Evolutionary conservation across 768 basidiomycete species (phyloP), one percentile per base, ranked within the genome.

Genomic region (Boletus pseudo-olivaceus): DNA sequence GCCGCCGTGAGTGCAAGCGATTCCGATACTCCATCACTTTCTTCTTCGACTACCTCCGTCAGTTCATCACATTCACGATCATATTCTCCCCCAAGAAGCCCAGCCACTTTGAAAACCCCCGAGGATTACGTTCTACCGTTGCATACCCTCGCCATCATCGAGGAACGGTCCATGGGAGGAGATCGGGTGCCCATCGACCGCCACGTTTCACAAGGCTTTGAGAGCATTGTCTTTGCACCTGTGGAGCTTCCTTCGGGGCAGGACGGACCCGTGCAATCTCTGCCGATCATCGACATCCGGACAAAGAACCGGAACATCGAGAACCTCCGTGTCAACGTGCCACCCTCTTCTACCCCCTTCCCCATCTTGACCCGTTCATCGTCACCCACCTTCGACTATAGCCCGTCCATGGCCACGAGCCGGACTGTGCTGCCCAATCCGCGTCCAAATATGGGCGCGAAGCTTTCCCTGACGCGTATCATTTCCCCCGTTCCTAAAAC

Each of bases 11-110:
- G 71, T 39, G 50, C 63, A 19, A 70, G 73, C 50, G 75, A 75
- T 54, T 76, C 75, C 47, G 77, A 79, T 53, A 75, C 74, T n/a
- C 78, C 78, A n/a, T 78, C 80, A 10, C 68, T 82, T 47, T 68
- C 73, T 30, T 76, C 76, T 46, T 78, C 75, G 29, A 67, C 59
- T 39, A 66, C 64, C 8, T 77, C 76, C 2, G 65, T 61, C 52
- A 75, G 74, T 49, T 77, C 76, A 5, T 63, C 64, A 4, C 68
- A 64, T 47, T 75, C 73, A 3, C 66, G 62, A 23, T 57, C 64
- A 47, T 57, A 59, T 66, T 60, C 58, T 57, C 76, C 67, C 7
- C 74, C 72, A 8, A 57, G 67, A 34, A 75, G 70, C 51, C 70
- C 66, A 20, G 69, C 59, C 8, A 65, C 64, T 54, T 53, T 72